Conservation (phyloP, 2,329 filamentous ascomycete genomes). For the Graphilbum ipis-grandicollis region DNA sequence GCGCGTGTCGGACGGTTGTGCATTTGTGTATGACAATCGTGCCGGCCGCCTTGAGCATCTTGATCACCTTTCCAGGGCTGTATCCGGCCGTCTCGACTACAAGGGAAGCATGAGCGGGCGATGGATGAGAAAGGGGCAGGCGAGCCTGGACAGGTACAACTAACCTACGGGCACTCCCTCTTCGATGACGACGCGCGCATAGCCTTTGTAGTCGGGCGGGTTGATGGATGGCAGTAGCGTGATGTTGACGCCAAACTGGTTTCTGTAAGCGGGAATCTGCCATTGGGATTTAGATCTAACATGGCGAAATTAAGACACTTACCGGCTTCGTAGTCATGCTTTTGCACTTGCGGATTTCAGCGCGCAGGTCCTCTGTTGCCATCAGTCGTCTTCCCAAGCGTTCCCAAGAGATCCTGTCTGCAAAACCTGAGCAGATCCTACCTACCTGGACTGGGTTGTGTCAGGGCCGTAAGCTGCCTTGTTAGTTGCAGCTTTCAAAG, state of each 20-base stretch:
- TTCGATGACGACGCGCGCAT: conserved; percentile 82
- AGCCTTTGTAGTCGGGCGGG: conserved; percentile 82
- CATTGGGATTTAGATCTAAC: too few species aligned
- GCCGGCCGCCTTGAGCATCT: conserved; percentile 63
- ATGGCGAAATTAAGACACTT: too few species aligned
- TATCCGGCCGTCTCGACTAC: conserved; percentile 47
- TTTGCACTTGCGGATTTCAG: conserved; percentile 78
- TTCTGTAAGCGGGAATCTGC: too few species aligned
- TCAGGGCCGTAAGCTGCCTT: conserved; percentile 77
- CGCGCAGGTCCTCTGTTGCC: conserved; percentile 78
- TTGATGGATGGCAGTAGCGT: conserved; percentile 81
- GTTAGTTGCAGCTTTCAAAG: too few species aligned
- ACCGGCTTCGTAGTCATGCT: conserved; percentile 60
- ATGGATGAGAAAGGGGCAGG: too few species aligned
- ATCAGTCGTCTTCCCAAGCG: too few species aligned
- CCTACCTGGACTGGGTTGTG: too few species aligned
- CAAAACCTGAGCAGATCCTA: too few species aligned
- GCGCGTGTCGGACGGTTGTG: conserved; percentile 86
- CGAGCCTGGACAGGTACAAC: too few species aligned
- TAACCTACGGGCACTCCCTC: conserved; percentile 75
- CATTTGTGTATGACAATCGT: conserved; percentile 88
- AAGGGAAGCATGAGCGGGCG: too few species aligned
- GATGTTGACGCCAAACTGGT: conserved; percentile 89
- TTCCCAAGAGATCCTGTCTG: too few species aligned
- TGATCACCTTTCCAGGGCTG: conserved; percentile 76